These are phyloP conservation scores for Fusarium pseudonygamai DNA, from an alignment of 2,329 filamentous ascomycete genomes.

Conservation along the genomic window DNA sequence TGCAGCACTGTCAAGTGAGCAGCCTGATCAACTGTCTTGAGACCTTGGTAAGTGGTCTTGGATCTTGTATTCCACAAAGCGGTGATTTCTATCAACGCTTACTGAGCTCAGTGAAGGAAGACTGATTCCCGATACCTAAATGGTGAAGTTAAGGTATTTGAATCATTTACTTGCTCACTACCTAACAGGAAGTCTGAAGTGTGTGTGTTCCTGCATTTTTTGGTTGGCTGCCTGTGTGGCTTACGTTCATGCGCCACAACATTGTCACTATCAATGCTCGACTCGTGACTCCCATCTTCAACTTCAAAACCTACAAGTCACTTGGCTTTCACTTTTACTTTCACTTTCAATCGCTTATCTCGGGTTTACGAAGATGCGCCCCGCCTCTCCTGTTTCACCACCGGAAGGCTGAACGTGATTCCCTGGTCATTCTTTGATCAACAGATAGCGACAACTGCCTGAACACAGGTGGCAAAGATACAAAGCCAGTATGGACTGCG, in stretches of 20 bases:
- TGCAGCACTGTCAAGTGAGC: conserved; percentile 3
- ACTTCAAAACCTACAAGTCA: conserved; percentile 42
- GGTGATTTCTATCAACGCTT: neutral
- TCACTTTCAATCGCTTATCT: conserved; percentile 16
- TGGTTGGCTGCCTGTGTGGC: conserved; percentile 41
- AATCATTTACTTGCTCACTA: conserved; percentile 6
- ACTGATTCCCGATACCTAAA: neutral
- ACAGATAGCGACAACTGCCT: conserved; percentile 1
- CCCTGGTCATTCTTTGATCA: conserved; percentile 3
- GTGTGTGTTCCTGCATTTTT: conserved; percentile 17
- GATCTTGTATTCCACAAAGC: neutral
- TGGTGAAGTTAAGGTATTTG: neutral
- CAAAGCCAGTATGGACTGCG: conserved; percentile 68
- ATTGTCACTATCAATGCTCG: conserved; percentile 21
- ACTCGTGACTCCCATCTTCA: conserved; percentile 41
- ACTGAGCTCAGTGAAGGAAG: neutral
- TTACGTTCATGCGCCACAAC: conserved; percentile 38
- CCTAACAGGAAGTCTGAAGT: neutral
- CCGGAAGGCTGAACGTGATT: conserved; percentile 15
- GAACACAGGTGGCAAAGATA: conserved; percentile 15
- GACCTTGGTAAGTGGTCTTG: neutral
- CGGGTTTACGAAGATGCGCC: conserved; percentile 24
- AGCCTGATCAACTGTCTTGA: neutral
- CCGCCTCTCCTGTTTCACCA: neutral
- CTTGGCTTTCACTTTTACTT: conserved; percentile 22